Conservation (phyloP, 23 red algal genomes). For the Chondrus crispus region DNA sequence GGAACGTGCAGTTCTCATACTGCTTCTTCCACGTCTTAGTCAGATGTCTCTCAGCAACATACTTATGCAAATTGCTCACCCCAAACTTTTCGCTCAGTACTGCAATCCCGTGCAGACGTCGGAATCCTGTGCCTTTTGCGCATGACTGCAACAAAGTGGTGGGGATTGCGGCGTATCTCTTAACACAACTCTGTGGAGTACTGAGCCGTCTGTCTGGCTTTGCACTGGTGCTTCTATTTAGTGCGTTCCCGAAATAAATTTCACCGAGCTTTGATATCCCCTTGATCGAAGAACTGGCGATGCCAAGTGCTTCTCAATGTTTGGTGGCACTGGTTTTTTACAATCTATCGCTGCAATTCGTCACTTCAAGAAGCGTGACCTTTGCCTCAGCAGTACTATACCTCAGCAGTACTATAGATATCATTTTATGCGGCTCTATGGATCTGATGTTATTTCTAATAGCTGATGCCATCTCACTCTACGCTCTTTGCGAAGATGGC, state of each 20-base stretch:
- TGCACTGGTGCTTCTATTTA: neutral
- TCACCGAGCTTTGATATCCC: neutral
- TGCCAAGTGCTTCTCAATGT: neutral
- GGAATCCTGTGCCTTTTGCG: neutral
- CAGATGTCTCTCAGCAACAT: neutral
- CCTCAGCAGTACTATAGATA: neutral
- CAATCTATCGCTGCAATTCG: neutral
- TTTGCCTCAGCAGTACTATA: neutral
- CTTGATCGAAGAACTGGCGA: neutral
- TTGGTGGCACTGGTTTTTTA: neutral
- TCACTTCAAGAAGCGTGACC: neutral
- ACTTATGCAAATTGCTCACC: neutral
- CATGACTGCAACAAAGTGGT: neutral
- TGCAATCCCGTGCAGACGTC: neutral
- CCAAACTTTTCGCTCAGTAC: neutral
- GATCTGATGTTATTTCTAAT: neutral
- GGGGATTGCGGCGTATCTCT: neutral
- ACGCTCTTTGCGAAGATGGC: neutral
- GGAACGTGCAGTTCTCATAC: neutral
- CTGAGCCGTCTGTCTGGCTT: neutral
- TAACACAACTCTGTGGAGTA: neutral
- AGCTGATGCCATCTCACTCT: neutral
- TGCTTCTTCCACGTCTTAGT: neutral
- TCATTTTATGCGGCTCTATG: neutral
- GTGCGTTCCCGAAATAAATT: neutral